Evolutionary conservation across 1,284 basidiomycete genomes (phyloP).

Genomic region (Leccinum insolens): DNA sequence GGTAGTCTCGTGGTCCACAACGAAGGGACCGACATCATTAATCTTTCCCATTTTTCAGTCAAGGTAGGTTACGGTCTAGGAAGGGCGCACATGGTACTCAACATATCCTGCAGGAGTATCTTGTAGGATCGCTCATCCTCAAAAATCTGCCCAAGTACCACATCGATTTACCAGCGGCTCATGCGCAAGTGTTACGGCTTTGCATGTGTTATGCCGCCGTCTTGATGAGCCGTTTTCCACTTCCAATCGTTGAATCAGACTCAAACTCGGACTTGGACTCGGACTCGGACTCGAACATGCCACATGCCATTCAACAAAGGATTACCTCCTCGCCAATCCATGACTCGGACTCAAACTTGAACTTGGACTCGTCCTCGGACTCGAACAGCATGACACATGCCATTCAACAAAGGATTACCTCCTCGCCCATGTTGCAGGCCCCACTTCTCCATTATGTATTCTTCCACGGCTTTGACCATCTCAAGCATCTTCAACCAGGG

Average conservation of each 20-base stretch:
- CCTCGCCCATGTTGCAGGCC: background rate
- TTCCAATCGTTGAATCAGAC: background rate
- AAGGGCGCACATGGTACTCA: background rate
- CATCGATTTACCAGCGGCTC: constrained; percentile 5
- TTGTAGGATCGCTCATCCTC: background rate
- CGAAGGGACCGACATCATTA: constrained; percentile 12
- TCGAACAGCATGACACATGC: background rate
- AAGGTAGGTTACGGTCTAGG: constrained; percentile 7
- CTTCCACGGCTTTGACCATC: constrained; percentile 1
- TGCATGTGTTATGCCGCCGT: constrained; percentile 4
- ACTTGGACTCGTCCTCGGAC: background rate
- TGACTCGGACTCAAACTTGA: background rate
- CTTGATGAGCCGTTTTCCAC: background rate
- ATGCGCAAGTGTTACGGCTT: constrained; percentile 2
- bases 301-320: background rate
- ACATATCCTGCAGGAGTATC: background rate
- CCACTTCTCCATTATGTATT: constrained; percentile 1
- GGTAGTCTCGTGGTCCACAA: constrained; percentile 19
- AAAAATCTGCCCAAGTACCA: constrained; percentile 1
- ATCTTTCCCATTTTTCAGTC: constrained; percentile 21
- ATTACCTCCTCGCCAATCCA: background rate
- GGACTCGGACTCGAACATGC: background rate
- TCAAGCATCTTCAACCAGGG: background rate
- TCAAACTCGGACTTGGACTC: too few species aligned
- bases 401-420: background rate